Evolutionary conservation across 2,329 filamentous ascomycete genomes (phyloP), one percentile per base, ranked within the genome.

Genomic region (Exophiala phaeomuriformis): DNA sequence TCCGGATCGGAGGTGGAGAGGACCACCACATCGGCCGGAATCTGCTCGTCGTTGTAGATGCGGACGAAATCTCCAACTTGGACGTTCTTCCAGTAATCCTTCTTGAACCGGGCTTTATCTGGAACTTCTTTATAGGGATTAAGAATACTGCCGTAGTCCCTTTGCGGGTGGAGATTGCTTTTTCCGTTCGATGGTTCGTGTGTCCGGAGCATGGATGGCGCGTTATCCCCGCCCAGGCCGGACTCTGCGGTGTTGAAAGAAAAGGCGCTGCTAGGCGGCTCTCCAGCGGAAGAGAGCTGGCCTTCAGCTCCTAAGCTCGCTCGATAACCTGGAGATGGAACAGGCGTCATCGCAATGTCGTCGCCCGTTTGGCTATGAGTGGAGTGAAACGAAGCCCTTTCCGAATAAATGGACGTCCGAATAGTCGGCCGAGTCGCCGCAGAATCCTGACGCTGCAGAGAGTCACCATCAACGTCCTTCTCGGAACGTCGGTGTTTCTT

Each of bases 51-150:
- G 65, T 94, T 96, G 73, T 96, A 97, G 47, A 98, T 81, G 61
- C 94, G 88, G 51, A 98, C 85, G 70, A 95, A 97, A 69, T 98
- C 93, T 45, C 93, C 93, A 5, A 98, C 93, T 64, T 90, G 84
- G 9, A 98, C 79, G 64, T 84, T 95, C 72, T 98, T 98, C 93
- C 93, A 98, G 41, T 83, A 84, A 65, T 96, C 90, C 63, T 85
- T 87, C 69, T 95, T 91, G 72, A 98, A 98, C 28, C 87, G 81
- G 33, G 90, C 88, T 47, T 80, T 85, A 50, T 85, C 86, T 3
- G 81, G 76, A 0, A 79, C 73, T 9, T 81, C 76, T 56, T 82
- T 77, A 44, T 81, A 77, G 31, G 81, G 82, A 66, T 97, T 88
- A 61, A 97, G 79, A 37, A 98, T 68, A 64, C 75, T 86, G 49